phyloP scores from a whole-genome alignment of 2,329 filamentous ascomycete species.

The Davidsoniella eucalypti region DNA sequence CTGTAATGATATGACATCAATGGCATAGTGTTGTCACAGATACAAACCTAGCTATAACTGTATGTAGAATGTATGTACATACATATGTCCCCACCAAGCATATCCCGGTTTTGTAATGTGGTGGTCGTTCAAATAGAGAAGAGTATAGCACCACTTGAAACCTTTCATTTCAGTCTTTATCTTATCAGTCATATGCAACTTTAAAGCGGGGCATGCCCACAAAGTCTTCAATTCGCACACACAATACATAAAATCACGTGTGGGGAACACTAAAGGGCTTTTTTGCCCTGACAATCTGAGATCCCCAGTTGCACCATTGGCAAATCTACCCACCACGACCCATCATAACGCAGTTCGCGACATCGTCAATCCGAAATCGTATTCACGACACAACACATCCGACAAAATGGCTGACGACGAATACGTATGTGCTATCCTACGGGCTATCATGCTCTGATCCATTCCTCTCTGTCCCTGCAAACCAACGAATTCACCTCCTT shows the following conservation, averaged over 20 bases:
- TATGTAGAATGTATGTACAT: too few species aligned
- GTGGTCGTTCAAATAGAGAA: too few species aligned
- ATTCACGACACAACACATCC: conserved; percentile 22
- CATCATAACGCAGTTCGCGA: conserved; percentile 13
- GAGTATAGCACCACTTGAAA: too few species aligned
- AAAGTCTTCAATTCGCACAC: conserved; percentile 10
- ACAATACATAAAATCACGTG: conserved; percentile 13
- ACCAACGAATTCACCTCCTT: not conserved
- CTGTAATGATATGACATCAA: too few species aligned
- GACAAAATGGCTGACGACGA: conserved; percentile 69
- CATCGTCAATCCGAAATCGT: conserved; percentile 12
- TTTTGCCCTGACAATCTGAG: conserved; percentile 12
- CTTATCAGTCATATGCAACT: not conserved
- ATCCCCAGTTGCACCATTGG: conserved; percentile 10
- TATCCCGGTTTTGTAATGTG: too few species aligned
- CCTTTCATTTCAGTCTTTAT: not conserved
- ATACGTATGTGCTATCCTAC: conserved; percentile 50
- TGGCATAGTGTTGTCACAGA: too few species aligned
- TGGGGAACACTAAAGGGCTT: conserved; percentile 10
- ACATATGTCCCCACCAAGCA: too few species aligned
- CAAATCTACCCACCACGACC: conserved; percentile 12
- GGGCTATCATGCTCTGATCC: conserved; percentile 3
- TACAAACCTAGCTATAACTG: too few species aligned
- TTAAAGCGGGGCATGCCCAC: conserved; percentile 6
- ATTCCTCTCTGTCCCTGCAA: not conserved